Percentiles rank a stretch among this genome's conserved stretches.
Evolutionary conservation across 2,329 filamentous ascomycete species (phyloP).

Genomic region (Sporothrix variecibatus): DNA sequence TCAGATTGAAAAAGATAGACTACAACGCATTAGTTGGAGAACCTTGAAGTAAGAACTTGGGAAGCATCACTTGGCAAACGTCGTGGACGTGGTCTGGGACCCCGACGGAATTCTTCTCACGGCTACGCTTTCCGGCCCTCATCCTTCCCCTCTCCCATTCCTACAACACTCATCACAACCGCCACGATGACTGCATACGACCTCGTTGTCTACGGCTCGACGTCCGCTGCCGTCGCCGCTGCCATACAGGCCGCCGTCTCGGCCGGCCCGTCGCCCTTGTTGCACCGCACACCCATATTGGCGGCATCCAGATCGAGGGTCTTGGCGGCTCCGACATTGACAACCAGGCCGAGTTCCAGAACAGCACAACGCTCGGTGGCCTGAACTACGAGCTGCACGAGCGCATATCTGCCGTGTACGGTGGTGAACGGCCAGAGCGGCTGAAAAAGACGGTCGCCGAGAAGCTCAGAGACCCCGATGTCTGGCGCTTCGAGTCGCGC

Average conservation of each 20-base stretch:
- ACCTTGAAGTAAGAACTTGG: too few relatives aligned
- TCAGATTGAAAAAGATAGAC: background rate
- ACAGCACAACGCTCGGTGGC: slow-evolving; percentile 19
- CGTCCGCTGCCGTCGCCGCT: slow-evolving; percentile 17
- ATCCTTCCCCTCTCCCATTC: background rate
- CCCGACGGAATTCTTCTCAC: background rate
- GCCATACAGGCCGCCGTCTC: slow-evolving; percentile 17
- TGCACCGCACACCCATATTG: slow-evolving; percentile 16
- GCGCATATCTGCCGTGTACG: slow-evolving; percentile 10
- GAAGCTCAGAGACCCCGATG: slow-evolving; percentile 30
- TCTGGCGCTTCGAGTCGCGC: slow-evolving; percentile 20
- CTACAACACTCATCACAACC: background rate
- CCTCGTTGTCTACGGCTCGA: slow-evolving; percentile 22
- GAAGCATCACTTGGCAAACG: background rate
- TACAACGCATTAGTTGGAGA: too few relatives aligned
- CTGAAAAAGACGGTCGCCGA: background rate
- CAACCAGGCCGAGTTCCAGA: slow-evolving; percentile 24
- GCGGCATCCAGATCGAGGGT: slow-evolving; percentile 20
- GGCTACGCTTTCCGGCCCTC: background rate
- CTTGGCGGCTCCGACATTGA: slow-evolving; percentile 21
- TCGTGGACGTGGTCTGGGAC: background rate
- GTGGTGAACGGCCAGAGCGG: background rate
- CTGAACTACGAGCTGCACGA: slow-evolving; percentile 17
- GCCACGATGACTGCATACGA: background rate
- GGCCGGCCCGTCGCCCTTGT: background rate